Base-by-base conservation (phyloP, 164 flowering plant species). In the Cinnamomum micranthum region DNA sequence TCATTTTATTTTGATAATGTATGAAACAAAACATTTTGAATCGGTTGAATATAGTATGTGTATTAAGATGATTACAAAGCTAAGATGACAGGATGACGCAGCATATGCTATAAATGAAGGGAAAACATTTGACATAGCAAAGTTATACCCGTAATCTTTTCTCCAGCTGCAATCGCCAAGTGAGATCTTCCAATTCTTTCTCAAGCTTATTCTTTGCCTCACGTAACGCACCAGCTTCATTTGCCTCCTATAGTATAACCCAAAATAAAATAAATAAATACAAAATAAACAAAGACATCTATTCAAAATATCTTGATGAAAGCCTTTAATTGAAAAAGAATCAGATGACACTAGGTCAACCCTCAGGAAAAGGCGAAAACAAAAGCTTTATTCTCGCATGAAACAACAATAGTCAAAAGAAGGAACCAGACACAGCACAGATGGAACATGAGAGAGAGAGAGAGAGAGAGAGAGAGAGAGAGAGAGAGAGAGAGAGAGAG, bases 221-320 rank as follows among this genome's bases (percentile, higher is more conserved):
- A n/a, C 98, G 98, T 82, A 96, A 78, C 25, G 97, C 98, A 76
- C 99, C 99, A 68, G 99, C 82, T 87, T 96, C 98, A 90, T 94
- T 96, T 76, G 99, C 98, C 81, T 88, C 95, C 99, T 96, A 73
- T 72, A 50, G 55, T 62, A 72, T 4, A 17, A 75, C 77, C 22
- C 55, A n/a, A 75, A 13, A 41, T 24, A 31, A 65, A 24, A 58
- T 17, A 67, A 19, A 28, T 6, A 14, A 22, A 22, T 31, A 14
- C 19, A 77, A 74, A 25, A 63, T 19, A 14, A 27, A 67, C 41
- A 31, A 69, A 41, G 47, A 41, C 47, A 6, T 7, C 47, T 6
- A 9, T 41, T 7, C 20, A 19, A 55, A 55, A 55, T 55, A 55
- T 55, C 35, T 31, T 31, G 35, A 31, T 31, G 35, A 31, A 31